A percentile compares a stretch with the other conserved stretches of the same genome.
Conservation (phyloP, 108 stramenopile species). For the Cylindrotheca closterium region DNA sequence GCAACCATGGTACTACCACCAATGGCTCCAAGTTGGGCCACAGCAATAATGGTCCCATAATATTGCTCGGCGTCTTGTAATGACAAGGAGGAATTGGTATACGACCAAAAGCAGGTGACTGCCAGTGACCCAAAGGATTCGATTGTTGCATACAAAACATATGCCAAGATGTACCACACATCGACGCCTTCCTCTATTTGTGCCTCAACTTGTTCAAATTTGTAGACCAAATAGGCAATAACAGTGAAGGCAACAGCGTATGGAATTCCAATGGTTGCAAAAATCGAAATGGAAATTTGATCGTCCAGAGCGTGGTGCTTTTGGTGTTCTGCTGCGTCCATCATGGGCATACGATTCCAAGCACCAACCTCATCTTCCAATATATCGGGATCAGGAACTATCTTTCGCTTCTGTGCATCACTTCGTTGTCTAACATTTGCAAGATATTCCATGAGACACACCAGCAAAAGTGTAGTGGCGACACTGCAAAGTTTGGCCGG, state of each 20-base stretch:
- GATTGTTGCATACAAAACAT: constrained; percentile 83
- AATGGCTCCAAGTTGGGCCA: constrained; percentile 93
- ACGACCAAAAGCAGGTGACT: constrained; percentile 95
- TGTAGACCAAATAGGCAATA: constrained; percentile 22
- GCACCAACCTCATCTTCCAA: constrained; percentile 42
- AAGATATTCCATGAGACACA: constrained; percentile 65
- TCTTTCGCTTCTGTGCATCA: constrained; percentile 16
- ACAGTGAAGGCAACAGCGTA: constrained; percentile 60
- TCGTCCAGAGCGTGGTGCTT: constrained; percentile 25
- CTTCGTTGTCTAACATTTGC: constrained; percentile 32
- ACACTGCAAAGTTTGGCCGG: constrained; percentile 86
- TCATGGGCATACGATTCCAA: constrained; percentile 41
- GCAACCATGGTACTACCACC: constrained; percentile 79
- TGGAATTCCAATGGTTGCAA: constrained; percentile 61
- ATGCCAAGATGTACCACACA: constrained; percentile 76
- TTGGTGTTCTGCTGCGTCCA: constrained; percentile 8
- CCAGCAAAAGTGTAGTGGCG: constrained; percentile 56
- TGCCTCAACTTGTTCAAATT: constrained; percentile 16
- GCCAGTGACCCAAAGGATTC: constrained; percentile 95
- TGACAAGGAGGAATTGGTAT: constrained; percentile 87
- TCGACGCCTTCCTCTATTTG: constrained; percentile 6
- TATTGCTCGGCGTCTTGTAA: constrained; percentile 86
- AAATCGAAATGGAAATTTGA: constrained; percentile 47
- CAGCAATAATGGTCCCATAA: constrained; percentile 92
- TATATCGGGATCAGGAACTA: constrained; percentile 23